Evolutionary conservation across 306 rosid species (phyloP).

Genomic region (Quillaja saponaria): DNA sequence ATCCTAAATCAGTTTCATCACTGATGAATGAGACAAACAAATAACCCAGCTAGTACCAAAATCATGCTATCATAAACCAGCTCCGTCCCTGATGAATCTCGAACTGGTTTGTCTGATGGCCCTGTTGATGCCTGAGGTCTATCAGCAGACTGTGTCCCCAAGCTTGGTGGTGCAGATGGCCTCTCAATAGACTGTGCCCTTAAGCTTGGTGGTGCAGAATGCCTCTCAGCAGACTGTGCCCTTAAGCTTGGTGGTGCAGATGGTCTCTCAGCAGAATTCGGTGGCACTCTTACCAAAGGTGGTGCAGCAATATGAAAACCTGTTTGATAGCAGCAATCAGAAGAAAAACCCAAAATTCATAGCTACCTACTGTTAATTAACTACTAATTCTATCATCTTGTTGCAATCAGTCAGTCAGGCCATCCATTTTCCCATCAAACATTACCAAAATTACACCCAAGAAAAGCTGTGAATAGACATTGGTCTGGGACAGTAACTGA

Average conservation of each 20-base stretch:
- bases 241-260: background rate
- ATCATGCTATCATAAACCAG: background rate
- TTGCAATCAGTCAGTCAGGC: too few species aligned
- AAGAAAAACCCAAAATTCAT: background rate
- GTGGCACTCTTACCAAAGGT: background rate
- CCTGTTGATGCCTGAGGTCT: background rate
- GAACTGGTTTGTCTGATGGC: slow-evolving; percentile 17
- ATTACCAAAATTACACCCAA: too few species aligned
- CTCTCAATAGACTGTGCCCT: background rate
- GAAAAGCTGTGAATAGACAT: too few species aligned
- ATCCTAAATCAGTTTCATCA: too few species aligned
- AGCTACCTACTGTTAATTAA: background rate
- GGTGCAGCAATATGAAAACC: slow-evolving; percentile 23
- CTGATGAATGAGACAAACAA: background rate
- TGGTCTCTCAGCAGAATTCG: slow-evolving; percentile 1
- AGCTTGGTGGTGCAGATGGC: background rate
- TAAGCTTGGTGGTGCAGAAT: background rate
- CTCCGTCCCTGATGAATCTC: slow-evolving; percentile 5
- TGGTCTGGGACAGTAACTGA: too few species aligned
- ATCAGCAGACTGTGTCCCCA: background rate
- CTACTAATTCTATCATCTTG: too few species aligned
- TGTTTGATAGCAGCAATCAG: too few species aligned
- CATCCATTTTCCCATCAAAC: too few species aligned
- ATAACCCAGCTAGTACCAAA: slow-evolving; percentile 25
- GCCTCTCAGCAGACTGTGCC: background rate